Percentiles rank a stretch among this genome's conserved stretches.
phyloP scores from a whole-genome alignment of 108 stramenopile genomes.

The Skeletonema marinoi region DNA sequence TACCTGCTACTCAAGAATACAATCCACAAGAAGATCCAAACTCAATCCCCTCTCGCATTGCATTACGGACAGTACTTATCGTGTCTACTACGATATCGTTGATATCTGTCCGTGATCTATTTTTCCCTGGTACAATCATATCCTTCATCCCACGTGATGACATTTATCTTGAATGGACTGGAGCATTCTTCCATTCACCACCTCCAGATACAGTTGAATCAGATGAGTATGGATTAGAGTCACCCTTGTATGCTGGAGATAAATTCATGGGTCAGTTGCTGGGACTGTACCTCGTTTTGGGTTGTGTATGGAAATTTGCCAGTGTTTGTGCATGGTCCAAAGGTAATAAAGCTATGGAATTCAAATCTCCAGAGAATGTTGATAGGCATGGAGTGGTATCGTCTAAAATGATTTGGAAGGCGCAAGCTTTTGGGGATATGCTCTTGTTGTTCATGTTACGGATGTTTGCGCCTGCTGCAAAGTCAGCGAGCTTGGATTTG shows the following conservation, averaged over 20 bases:
- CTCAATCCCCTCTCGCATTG: slow-evolving; percentile 73
- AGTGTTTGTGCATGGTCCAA: slow-evolving; percentile 55
- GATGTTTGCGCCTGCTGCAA: slow-evolving; percentile 72
- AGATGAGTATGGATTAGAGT: slow-evolving; percentile 68
- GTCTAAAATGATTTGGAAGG: slow-evolving; percentile 81
- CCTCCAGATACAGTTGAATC: slow-evolving; percentile 78
- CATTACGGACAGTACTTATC: slow-evolving; percentile 70
- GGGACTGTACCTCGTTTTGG: slow-evolving; percentile 65
- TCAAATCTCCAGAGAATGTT: slow-evolving; percentile 52
- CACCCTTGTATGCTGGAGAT: slow-evolving; percentile 75
- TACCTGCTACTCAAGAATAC: slow-evolving; percentile 11
- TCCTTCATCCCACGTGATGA: slow-evolving; percentile 85
- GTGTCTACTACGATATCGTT: slow-evolving; percentile 61
- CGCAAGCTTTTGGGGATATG: slow-evolving; percentile 61
- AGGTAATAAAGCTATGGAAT: slow-evolving; percentile 24
- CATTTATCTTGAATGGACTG: slow-evolving; percentile 89
- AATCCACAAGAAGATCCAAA: slow-evolving; percentile 45
- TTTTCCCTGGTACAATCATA: slow-evolving; percentile 75
- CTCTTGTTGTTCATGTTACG: slow-evolving; percentile 70
- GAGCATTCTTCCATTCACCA: slow-evolving; percentile 85
- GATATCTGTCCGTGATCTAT: slow-evolving; percentile 74
- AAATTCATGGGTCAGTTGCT: slow-evolving; percentile 76
- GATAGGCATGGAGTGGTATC: slow-evolving; percentile 74
- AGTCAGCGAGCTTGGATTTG: slow-evolving; percentile 79
- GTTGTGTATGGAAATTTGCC: slow-evolving; percentile 70